phyloP scores from a whole-genome alignment of 306 rosid species.

The Ochetophila trinervis region DNA sequence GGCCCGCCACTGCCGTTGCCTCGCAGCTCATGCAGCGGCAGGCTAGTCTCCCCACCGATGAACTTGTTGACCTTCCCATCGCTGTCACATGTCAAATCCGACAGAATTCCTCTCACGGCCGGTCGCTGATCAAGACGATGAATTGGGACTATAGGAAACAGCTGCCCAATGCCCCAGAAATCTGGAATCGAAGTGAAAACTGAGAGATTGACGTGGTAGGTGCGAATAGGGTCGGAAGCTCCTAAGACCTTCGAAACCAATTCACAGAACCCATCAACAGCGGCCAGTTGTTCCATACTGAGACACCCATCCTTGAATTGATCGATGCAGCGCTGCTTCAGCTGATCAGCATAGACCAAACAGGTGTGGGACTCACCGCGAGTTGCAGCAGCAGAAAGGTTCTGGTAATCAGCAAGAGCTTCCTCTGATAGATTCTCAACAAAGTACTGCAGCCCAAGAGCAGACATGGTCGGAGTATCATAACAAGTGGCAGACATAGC shows the following conservation, averaged over 20 bases:
- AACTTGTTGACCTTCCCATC: conserved; percentile 93
- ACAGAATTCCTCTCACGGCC: conserved; percentile 49
- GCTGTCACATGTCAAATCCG: conserved; percentile 93
- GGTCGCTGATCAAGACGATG: conserved; percentile 88
- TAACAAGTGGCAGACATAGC: conserved; percentile 43
- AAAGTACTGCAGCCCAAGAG: conserved; percentile 42
- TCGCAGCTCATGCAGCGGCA: conserved; percentile 79
- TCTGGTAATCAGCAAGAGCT: conserved; percentile 45
- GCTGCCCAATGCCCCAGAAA: conserved; percentile 76
- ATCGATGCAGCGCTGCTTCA: conserved; percentile 67
- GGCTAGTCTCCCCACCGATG: conserved; percentile 69
- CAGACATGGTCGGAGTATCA: conserved; percentile 39
- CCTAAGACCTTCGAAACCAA: conserved; percentile 65
- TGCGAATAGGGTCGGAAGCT: conserved; percentile 46
- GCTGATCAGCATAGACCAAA: conserved; percentile 55
- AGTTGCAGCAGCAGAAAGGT: conserved; percentile 51
- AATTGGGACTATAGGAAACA: conserved; percentile 79
- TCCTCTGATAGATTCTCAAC: conserved; percentile 68
- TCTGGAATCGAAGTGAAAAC: conserved; percentile 87
- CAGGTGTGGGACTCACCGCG: conserved; percentile 59
- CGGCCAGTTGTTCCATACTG: conserved; percentile 81
- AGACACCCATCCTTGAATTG: conserved; percentile 75
- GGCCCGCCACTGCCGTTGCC: conserved; percentile 45
- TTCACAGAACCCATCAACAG: conserved; percentile 76
- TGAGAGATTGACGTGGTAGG: conserved; percentile 77